A percentile compares a stretch with the other conserved stretches of the same genome.
These are phyloP conservation scores for Botrytis byssoidea DNA, from an alignment of 2,329 filamentous ascomycete genomes.

Conservation along the genomic window DNA sequence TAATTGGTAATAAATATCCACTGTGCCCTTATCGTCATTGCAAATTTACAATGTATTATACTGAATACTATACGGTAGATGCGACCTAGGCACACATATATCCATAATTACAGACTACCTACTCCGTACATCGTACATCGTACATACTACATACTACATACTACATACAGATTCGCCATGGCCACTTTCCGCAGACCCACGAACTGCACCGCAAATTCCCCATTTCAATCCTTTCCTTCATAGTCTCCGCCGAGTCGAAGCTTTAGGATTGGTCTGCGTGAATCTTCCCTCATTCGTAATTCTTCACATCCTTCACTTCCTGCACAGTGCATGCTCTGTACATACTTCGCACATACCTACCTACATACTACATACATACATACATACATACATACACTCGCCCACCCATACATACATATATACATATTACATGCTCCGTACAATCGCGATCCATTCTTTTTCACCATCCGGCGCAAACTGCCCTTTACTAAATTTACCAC, in stretches of 20 bases:
- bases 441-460: constrained; percentile 6
- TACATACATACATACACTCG: no score
- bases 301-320: constrained; percentile 4
- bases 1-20: background rate
- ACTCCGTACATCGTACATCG: no score
- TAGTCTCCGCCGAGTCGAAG: background rate
- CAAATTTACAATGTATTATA: background rate
- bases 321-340: background rate
- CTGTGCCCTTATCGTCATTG: background rate
- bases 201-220: background rate
- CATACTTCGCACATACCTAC: background rate
- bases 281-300: background rate
- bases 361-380: background rate
- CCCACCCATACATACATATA: background rate
- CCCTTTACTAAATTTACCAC: background rate
- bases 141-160: background rate
- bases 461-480: background rate
- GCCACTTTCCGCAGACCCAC: constrained; percentile 5
- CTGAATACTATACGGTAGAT: background rate
- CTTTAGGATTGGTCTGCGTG: constrained; percentile 5
- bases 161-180: background rate
- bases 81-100: background rate
- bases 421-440: background rate
- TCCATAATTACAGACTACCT: background rate
- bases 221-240: background rate